Evolutionary conservation across 352 stramenopile genomes (phyloP), one percentile per base, ranked within the genome.

Genomic region (Pythium biforme): DNA sequence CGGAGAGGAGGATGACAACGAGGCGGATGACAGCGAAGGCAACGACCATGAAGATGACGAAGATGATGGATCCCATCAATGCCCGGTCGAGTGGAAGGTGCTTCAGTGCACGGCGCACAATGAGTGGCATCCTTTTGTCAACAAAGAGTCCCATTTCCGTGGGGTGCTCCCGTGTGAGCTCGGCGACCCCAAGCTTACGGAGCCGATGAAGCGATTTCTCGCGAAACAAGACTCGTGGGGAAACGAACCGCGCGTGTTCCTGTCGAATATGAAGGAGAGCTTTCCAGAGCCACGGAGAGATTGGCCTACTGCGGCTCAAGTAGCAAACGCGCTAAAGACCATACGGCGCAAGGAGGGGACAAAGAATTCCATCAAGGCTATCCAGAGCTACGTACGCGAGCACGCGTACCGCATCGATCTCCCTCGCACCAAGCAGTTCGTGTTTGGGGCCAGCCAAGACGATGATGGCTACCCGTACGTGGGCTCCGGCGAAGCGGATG

Each of bases 291-390:
- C 53, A 0, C 0, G 0, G 11, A 12, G 23, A 5, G 53, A 23
- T 1, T 59, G 53, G 39, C 53, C 53, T 3, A 51, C 53, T 9
- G 6, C 53, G 14, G 19, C 39, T 17, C 53, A 59, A 29, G 7
- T 58, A 12, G 23, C 22, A 11, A 58, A 58, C 34, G 51, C 51
- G 6, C 23, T 58, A 0, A 59, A 59, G 39, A 59, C 39, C 4
- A 27, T 59, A 5, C 53, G 37, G 12, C 39, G 53, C 7, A 51
- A 25, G 2, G 34, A 59, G 27, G 52, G 52, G 0, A 40, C 34
- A 6, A 59, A 59, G 40, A 51, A 59, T n/a, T 59, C 53, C 6
- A 51, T 51, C 37, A 51, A 50, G 39, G 37, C 53, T 3, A 27
- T 59, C 23, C 23, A 11, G 26, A 25, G 19, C 8, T 43, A 59